Evolutionary conservation across 108 stramenopile species (phyloP), one percentile per base, ranked within the genome.

Genomic region (Skeletonema costatum): DNA sequence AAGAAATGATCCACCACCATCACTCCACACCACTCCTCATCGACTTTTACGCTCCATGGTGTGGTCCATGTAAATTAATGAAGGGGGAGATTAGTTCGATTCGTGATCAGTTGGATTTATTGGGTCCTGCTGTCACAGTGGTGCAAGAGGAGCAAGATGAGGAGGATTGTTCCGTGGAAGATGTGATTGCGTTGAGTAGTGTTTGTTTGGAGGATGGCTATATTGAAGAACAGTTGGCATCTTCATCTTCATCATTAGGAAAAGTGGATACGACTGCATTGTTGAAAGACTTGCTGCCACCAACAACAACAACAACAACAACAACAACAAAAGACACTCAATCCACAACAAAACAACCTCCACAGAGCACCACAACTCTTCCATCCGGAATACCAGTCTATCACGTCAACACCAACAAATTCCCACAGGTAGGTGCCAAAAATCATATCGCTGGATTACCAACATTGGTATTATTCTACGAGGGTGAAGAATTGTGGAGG

Each of bases 51-150:
- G 76, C 89, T 3, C 66, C 62, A 12, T 82, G 65, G 42, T 93
- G 92, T 68, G 89, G 88, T 2, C 92, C 92, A 16, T 90, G 90
- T 74, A 74, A 81, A 48, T 68, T 89, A 21, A 88, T 89, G 88
- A 86, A 89, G 74, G 46, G 62, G 25, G 83, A 84, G 50, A 50
- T 84, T 16, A 58, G 17, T 21, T 53, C 48, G 2, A 80, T 84
- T 33, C 70, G 83, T 31, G 56, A 73, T 10, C 10, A 38, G 21
- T 58, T 84, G 17, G 62, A 77, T 14, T 48, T 13, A 36, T 56
- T 82, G 71, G 81, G 73, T n/a, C 68, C 73, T 35, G 31, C 16
- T 64, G 33, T 65, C 25, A 25, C n/a, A 25, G 25, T 48, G 16
- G 3, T 46, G 4, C 10, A 42, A 12, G 2, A 5, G 3, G 4